These are phyloP conservation scores for Endoconidiophora polonica DNA, from an alignment of 2,329 filamentous ascomycete species.

Conservation along the genomic window DNA sequence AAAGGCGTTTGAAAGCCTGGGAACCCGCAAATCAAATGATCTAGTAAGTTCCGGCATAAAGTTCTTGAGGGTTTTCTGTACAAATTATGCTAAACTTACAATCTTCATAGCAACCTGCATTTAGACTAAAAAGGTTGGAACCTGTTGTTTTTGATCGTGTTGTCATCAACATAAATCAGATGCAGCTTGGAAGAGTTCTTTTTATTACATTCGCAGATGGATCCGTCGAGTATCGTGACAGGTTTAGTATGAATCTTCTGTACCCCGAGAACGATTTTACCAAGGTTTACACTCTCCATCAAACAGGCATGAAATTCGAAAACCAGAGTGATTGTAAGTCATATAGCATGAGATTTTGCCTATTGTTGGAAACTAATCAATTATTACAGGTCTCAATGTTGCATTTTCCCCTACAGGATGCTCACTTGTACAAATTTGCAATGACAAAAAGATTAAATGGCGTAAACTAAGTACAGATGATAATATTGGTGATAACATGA, in stretches of 20 bases:
- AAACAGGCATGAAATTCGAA: slow-evolving; percentile 61
- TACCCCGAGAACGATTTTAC: slow-evolving; percentile 46
- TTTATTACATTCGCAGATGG: slow-evolving; percentile 66
- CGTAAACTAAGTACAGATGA: slow-evolving; percentile 34
- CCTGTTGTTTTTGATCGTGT: slow-evolving; percentile 51
- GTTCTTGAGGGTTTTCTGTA: neutral
- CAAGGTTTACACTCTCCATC: slow-evolving; percentile 51
- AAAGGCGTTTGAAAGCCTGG: slow-evolving; percentile 60
- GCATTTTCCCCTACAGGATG: slow-evolving; percentile 43
- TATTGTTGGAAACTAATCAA: slow-evolving; percentile 13
- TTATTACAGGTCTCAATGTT: slow-evolving; percentile 34
- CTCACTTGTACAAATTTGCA: slow-evolving; percentile 40
- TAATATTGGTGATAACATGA: slow-evolving; percentile 25
- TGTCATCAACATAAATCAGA: slow-evolving; percentile 48
- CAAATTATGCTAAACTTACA: slow-evolving; percentile 10
- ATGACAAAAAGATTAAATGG: slow-evolving; percentile 44
- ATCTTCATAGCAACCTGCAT: slow-evolving; percentile 13
- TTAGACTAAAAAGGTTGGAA: slow-evolving; percentile 44
- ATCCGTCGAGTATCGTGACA: slow-evolving; percentile 63
- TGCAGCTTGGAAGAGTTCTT: slow-evolving; percentile 55
- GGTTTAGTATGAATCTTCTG: slow-evolving; percentile 53
- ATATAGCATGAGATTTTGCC: neutral
- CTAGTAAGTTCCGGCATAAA: neutral
- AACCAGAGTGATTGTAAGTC: slow-evolving; percentile 43
- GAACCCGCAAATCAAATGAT: slow-evolving; percentile 35